Percentiles rank a stretch among this genome's conserved stretches.
These are phyloP conservation scores for Termitomyces sp. DNA, from an alignment of 768 basidiomycete genomes.

Conservation along the genomic window DNA sequence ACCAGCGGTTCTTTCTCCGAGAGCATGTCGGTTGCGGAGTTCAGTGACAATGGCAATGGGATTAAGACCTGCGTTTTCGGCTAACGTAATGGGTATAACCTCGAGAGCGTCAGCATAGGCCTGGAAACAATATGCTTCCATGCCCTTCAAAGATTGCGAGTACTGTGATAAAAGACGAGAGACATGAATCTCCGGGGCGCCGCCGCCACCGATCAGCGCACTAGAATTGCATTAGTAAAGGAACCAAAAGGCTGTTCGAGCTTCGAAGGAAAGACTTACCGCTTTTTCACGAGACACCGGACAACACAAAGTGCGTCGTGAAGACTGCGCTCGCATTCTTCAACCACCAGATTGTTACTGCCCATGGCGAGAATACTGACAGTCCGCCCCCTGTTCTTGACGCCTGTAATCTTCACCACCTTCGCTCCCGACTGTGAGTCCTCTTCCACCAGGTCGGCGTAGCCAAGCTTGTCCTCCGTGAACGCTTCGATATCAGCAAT, in stretches of 20 bases:
- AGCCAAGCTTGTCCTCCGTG: slow-evolving; percentile 96
- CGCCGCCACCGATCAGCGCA: slow-evolving; percentile 93
- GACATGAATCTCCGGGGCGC: slow-evolving; percentile 97
- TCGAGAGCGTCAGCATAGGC: slow-evolving; percentile 97
- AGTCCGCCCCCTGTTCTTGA: slow-evolving; percentile 92
- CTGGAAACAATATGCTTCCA: slow-evolving; percentile 99
- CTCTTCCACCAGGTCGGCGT: slow-evolving; percentile 95
- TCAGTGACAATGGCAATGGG: slow-evolving; percentile 99
- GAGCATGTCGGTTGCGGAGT: slow-evolving; percentile 92
- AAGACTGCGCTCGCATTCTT: slow-evolving; percentile 95
- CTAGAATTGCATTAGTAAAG: slow-evolving; percentile 25
- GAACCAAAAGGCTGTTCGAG: slow-evolving; percentile 16
- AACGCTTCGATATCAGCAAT: slow-evolving; percentile 97
- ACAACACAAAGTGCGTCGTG: slow-evolving; percentile 99
- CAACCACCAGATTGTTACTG: slow-evolving; percentile 86
- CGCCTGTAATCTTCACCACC: slow-evolving; percentile 91
- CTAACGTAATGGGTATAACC: slow-evolving; percentile 95
- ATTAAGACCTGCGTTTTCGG: slow-evolving; percentile 97
- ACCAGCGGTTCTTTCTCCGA: slow-evolving; percentile 91
- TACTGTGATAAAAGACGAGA: slow-evolving; percentile 89
- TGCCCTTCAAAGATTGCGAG: slow-evolving; percentile 90
- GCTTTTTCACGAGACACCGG: slow-evolving; percentile 95
- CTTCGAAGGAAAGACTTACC: slow-evolving; percentile 46
- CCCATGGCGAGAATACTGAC: slow-evolving; percentile 96
- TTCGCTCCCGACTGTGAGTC: slow-evolving; percentile 76